Conservation (phyloP, 1,284 basidiomycete species). For the Taiwanofungus camphoratus region DNA sequence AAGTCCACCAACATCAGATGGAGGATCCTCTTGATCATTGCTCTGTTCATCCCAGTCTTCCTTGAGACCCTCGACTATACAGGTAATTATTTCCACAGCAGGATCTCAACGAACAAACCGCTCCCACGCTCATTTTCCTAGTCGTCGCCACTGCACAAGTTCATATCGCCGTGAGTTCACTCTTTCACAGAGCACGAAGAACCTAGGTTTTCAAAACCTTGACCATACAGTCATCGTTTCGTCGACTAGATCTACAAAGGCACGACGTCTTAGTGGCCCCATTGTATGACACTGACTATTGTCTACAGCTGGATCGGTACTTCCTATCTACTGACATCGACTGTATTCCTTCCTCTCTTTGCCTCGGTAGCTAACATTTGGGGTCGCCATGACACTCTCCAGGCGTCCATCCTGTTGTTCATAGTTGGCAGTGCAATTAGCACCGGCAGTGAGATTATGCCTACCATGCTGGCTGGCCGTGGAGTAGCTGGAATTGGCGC, state of each 20-base stretch:
- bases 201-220: conserved; percentile 1
- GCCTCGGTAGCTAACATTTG: conserved; percentile 44
- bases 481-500: conserved; percentile 44
- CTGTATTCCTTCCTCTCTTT: conserved; percentile 47
- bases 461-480: conserved; percentile 38
- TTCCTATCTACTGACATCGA: conserved; percentile 37
- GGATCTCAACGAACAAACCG: background rate
- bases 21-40: conserved; percentile 21
- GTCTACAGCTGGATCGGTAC: conserved; percentile 34
- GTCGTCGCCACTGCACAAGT: conserved; percentile 51
- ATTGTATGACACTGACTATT: conserved; percentile 8
- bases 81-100: conserved; percentile 24
- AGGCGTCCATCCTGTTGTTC: conserved; percentile 39
- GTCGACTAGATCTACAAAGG: conserved; percentile 41
- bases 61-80: conserved; percentile 37
- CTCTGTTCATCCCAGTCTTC: conserved; percentile 24
- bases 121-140: conserved; percentile 13
- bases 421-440: conserved; percentile 41
- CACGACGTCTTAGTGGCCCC: too few relatives aligned
- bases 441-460: conserved; percentile 38
- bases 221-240: conserved; percentile 35
- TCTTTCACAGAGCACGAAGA: background rate
- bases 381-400: conserved; percentile 42
- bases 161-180: conserved; percentile 37
- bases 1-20: too few relatives aligned